Base-by-base conservation (phyloP, 1,139 yeast genomes). In the Hansenula lynferdii region DNA sequence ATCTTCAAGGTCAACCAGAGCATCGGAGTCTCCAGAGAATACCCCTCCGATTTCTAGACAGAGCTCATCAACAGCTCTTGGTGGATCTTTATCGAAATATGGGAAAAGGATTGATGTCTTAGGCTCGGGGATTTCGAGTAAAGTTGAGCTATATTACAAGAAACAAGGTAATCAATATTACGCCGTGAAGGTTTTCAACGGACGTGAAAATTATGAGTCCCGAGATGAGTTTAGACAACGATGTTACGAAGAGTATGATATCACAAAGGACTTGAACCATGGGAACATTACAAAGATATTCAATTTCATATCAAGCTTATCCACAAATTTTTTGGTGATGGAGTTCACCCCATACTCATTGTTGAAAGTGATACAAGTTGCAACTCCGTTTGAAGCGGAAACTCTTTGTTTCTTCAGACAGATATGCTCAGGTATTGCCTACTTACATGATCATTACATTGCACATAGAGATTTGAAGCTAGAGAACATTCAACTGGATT, bases 401-500 rank as follows among this genome's bases (percentile, higher is more conserved):
- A 37, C 54, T 14, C 31, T 58, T 3, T 64, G 73, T 40, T 55
- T 65, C 53, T 69, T 79, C 49, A 75, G 76, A 47, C 85, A 79
- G 56, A 69, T 78, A 7, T 58, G 77, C 41, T 72, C 69, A 45
- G 85, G 85, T 18, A 69, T 79, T 8, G 56, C 56, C 31, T 77
- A 77, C 49, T 63, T 84, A 51, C 92, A 84, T 58, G 63, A 70
- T 2, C 66, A 77, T 43, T 84, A 83, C 5, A 63, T 82, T 40
- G 84, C 86, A 2, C 92, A 84, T 57, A 67, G 94, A 46, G 94
- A 84, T 61, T 64, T 84, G 54, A 84, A 84, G 56, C 65, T 83
- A 48, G 92, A 84, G 56, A 84, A 84, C 53, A 66, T 87, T 57
- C 79, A 83, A 28, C 64, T 84, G 27, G 79, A 83, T 31, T 70